Base-by-base conservation (phyloP, 495 filamentous ascomycete species). In the Monascus purpureus region DNA sequence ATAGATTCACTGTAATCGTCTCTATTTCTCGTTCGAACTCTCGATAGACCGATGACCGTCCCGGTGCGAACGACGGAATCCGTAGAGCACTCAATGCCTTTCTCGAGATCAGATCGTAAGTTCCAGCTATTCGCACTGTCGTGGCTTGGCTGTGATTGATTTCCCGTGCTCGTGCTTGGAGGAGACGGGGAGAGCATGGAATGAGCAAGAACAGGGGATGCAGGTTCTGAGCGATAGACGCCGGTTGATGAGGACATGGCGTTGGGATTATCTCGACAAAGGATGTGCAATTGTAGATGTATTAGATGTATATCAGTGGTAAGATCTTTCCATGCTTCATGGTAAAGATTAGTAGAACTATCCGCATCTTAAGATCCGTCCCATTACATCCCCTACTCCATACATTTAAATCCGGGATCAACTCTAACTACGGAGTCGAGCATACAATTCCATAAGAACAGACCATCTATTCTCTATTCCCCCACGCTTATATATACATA, bases 11-110 rank as follows among this genome's bases (percentile, higher is more conserved):
- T 9, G 9, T 22, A 4, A 22, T 53, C 45, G 4, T 42, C 45
- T 24, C 31, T 40, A 38, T 33, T 43, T 18, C 25, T 35, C 33
- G 41, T 26, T 17, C 26, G 44, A 24, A 59, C 35, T 14, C 43
- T 47, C n/a, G 61, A 65, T 33, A 65, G 50, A 0, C 57, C 59
- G 15, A 61, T 50, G 7, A 60, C 46, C 17, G 33, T 33, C 0
- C 61, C 59, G n/a, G 32, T 37, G 8, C 49, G 47, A 25, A 65
- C 57, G 2, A 58, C 17, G 0, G 32, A 17, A 1, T 44, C 8
- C 1, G 41, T 23, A 6, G 33, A 29, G 11, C 13, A 17, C 31
- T 43, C 32, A 8, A 56, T 40, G 5, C 52, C 52, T 6, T 36
- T 25, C 26, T 45, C 17, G 35, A 53, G 44, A 25, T 63, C 49